These are phyloP conservation scores for Pichia sorboxylosa DNA, from an alignment of 1,139 yeast genomes.

Conservation along the genomic window DNA sequence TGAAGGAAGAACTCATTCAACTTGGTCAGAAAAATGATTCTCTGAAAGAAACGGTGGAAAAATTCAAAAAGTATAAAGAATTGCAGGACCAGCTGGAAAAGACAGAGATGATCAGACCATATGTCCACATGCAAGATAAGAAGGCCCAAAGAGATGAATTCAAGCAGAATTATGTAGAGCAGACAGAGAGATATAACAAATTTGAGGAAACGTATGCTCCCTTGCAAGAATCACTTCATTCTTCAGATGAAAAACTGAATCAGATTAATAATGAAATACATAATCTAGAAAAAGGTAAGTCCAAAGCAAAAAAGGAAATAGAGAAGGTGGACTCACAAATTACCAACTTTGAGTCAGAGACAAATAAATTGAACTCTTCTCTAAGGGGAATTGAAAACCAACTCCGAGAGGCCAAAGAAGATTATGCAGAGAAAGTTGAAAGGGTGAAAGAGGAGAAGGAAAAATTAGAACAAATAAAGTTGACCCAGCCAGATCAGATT, in stretches of 20 bases:
- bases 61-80: constrained; percentile 23
- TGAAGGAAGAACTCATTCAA: constrained; percentile 24
- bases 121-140: constrained; percentile 43
- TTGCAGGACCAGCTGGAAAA: constrained; percentile 34
- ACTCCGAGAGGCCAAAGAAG: constrained; percentile 16
- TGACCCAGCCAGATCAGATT: constrained; percentile 7
- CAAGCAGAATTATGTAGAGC: constrained; percentile 30
- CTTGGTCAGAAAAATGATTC: constrained; percentile 25
- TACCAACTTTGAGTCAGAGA: constrained; percentile 7
- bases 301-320: constrained; percentile 12
- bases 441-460: constrained; percentile 19
- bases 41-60: constrained; percentile 20
- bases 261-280: constrained; percentile 9
- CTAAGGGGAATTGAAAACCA: no score
- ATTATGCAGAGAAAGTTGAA: constrained; percentile 20
- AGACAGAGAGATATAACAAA: constrained; percentile 8
- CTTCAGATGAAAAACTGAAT: constrained; percentile 10
- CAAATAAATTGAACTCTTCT: constrained; percentile 13
- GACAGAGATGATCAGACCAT: constrained; percentile 47
- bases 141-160: constrained; percentile 32
- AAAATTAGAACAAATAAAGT: constrained; percentile 4
- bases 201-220: constrained; percentile 31
- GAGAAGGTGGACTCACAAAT: constrained; percentile 20
- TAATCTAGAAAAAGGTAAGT: constrained; percentile 7
- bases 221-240: constrained; percentile 16